Conservation (phyloP, 169 alveolate genomes). For the Ichthyophthirius multifiliis region DNA sequence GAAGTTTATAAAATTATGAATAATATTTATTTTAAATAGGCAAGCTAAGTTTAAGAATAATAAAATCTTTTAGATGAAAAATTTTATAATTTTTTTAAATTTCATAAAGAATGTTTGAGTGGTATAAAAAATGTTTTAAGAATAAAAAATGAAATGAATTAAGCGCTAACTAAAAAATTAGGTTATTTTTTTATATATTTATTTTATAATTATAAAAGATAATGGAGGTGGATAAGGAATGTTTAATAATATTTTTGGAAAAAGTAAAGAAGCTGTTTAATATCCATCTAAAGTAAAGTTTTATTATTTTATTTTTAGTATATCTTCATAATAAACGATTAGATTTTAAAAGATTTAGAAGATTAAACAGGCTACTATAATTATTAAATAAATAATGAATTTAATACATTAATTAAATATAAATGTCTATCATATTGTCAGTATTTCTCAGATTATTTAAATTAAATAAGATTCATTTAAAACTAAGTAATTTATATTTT, state of each 20-base stretch:
- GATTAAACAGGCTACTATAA: neutral
- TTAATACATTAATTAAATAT: too few relatives aligned
- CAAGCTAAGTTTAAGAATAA: neutral
- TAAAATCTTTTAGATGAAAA: neutral
- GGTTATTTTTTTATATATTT: too few relatives aligned
- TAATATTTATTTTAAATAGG: neutral
- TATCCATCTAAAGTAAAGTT: neutral
- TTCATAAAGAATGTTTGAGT: neutral
- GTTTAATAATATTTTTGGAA: neutral
- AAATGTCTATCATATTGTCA: too few relatives aligned
- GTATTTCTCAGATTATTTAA: too few relatives aligned
- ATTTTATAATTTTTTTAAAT: neutral
- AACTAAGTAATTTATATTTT: too few relatives aligned
- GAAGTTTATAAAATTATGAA: neutral
- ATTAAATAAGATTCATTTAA: too few relatives aligned
- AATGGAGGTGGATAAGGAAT: too few relatives aligned
- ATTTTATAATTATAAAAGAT: too few relatives aligned
- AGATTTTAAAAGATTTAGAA: constrained; percentile 1
- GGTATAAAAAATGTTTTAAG: neutral
- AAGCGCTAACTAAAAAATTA: neutral
- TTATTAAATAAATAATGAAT: too few relatives aligned
- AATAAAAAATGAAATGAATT: neutral
- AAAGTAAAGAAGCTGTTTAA: neutral
- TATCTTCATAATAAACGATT: neutral
- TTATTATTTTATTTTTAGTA: neutral